Base-by-base conservation (phyloP, 352 stramenopile genomes). In the Pythium coloratum region DNA sequence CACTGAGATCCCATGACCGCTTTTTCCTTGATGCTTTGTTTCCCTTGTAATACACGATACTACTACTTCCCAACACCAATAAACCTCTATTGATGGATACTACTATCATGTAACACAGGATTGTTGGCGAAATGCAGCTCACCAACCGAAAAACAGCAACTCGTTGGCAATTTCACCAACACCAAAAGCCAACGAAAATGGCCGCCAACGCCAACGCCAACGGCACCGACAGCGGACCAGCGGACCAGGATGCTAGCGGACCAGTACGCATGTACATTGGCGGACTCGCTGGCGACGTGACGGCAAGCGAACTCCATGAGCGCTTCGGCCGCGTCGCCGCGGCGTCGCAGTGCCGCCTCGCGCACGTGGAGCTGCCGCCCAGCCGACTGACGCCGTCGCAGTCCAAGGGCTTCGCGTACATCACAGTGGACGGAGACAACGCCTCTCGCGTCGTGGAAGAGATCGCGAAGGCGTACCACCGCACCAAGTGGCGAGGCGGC, bases 401-500 rank as follows among this genome's bases (percentile, higher is more conserved):
- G 7, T 64, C 42, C 56, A 80, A 73, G 16, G 84, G 83, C 16
- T 90, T 88, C 54, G 82, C 82, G 38, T 92, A 91, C 59, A 32
- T 92, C 56, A 83, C 76, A 44, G 71, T 92, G 7, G 42, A 58
- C 1, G 81, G 83, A 6, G 63, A 57, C 0, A 66, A 66, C 13
- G 75, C 82, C 1, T 55, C 50, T 8, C 42, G 47, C 3, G 76
- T 80, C 30, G 69, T 73, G 32, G 75, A 79, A 26, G 67, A 78
- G 46, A 70, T 91, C 59, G 71, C 78, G 33, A 85, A 89, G 65
- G 86, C 81, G 6, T 94, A 84, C 62, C 46, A 94, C 69, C 74
- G 76, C 13, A 92, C 82, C 16, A 94, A 94, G 64, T 94, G 86
- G 86, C 74, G 81, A 12, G 81, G 82, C 13, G 75, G 60, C 8